Evolutionary conservation across 2,329 filamentous ascomycete genomes (phyloP).

Genomic region (Penicillium olsonii): DNA sequence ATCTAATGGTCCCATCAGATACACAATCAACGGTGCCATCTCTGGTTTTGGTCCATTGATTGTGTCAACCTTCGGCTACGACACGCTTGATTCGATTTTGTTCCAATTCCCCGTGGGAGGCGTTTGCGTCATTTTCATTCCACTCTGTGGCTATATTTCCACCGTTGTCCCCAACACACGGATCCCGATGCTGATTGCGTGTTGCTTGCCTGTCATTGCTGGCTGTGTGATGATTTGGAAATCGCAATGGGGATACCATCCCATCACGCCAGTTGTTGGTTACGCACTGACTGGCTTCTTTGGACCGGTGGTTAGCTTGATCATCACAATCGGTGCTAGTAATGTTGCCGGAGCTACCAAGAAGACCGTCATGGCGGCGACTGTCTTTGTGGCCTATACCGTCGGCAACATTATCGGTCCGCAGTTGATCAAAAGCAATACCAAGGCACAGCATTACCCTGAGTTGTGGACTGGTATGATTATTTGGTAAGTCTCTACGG

Average conservation of each 20-base stretch:
- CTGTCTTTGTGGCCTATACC: slow-evolving; percentile 74
- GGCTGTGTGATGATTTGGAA: slow-evolving; percentile 77
- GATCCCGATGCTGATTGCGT: slow-evolving; percentile 64
- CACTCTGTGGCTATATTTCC: slow-evolving; percentile 66
- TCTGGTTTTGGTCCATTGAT: slow-evolving; percentile 71
- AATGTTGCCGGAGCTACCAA: slow-evolving; percentile 78
- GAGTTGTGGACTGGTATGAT: slow-evolving; percentile 71
- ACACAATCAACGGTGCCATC: slow-evolving; percentile 72
- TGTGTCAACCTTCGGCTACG: slow-evolving; percentile 70
- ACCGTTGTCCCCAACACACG: slow-evolving; percentile 63
- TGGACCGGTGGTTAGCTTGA: slow-evolving; percentile 67
- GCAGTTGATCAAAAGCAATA: slow-evolving; percentile 68
- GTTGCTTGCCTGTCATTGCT: slow-evolving; percentile 72
- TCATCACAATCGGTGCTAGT: slow-evolving; percentile 59
- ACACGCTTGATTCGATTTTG: slow-evolving; percentile 64
- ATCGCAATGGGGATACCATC: slow-evolving; percentile 62
- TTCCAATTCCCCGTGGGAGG: slow-evolving; percentile 74
- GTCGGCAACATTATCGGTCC: slow-evolving; percentile 77
- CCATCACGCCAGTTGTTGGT: slow-evolving; percentile 67
- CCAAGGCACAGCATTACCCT: slow-evolving; percentile 67
- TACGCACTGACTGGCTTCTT: slow-evolving; percentile 75
- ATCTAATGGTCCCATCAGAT: slow-evolving; percentile 38
- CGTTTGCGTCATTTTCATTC: slow-evolving; percentile 67
- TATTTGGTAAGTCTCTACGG: slow-evolving; percentile 49
- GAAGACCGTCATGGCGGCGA: slow-evolving; percentile 73